Base-by-base conservation (phyloP, 306 rosid species). In the Vigna mungo region DNA sequence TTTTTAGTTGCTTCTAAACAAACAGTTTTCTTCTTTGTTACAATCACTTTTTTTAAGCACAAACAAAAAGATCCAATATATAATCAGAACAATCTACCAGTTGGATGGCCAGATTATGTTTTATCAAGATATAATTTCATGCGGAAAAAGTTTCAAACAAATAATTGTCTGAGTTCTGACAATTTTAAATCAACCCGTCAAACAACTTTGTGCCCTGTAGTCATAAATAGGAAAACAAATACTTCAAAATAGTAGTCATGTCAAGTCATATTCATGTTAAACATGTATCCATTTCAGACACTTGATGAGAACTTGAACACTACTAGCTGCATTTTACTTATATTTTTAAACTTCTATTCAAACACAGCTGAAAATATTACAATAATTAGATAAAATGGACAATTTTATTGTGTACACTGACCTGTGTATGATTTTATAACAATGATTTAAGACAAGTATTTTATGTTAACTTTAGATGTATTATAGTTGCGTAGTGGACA, bases 21-120 rank as follows among this genome's bases (percentile, higher is more conserved):
- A 41, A 41, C 12, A 41, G 2, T 9, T 9, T 41, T 41, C 46
- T 41, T 11, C 46, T 2, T 41, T 7, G 9, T 9, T 41, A 41
- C 46, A 41, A 41, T 9, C 46, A 41, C 46, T 41, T 41, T 9
- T 9, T 41, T 41, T 41, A 41, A 41, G 46, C 13, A 9, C 46
- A 9, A 39, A 41, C 46, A 41, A 41, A 41, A 12, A 41, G 13
- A 41, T 3, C 46, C 13, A 41, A 41, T 25, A 14, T 25, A 36
- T 32, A 51, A 68, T 60, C 49, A 68, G 21, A 55, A 75, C 12
- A 66, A 74, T 49, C 60, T 36, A 49, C 55, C 43, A 48, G 52
- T 37, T 11, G 48, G 39, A 81, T 71, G n/a, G 4, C 46, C 56
- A 36, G 34, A 17, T 3, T 49, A 74, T 30, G 27, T 58, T 70